Conservation (phyloP, 495 filamentous ascomycete species). For the Paragyromitra xinjiangensis region DNA sequence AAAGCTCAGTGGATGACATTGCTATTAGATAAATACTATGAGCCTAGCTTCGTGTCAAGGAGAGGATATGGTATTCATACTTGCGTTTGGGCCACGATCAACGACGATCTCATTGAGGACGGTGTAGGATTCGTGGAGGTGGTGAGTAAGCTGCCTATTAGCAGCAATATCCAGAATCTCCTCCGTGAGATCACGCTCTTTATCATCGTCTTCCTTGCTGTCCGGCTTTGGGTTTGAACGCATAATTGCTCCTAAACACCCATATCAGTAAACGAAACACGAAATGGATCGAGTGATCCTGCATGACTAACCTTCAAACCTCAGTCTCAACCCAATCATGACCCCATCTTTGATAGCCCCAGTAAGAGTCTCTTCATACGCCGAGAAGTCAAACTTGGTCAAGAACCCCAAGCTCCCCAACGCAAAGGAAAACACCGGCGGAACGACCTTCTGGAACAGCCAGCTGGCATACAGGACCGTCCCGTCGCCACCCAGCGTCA, state of each 20-base stretch:
- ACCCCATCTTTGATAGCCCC: conserved; percentile 92
- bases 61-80: conserved; percentile 73
- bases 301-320: conserved; percentile 77
- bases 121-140: conserved; percentile 77
- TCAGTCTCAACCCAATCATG: conserved; percentile 94
- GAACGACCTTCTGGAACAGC: conserved; percentile 93
- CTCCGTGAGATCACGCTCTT: conserved; percentile 30
- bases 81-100: conserved; percentile 90
- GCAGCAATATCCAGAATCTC: conserved; percentile 51
- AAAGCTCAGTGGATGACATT: conserved; percentile 70
- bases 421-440: conserved; percentile 87
- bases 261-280: conserved; percentile 62
- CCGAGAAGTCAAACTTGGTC: conserved; percentile 87
- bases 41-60: background rate
- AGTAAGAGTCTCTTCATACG: conserved; percentile 82
- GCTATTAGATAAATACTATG: conserved; percentile 32
- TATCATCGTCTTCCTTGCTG: background rate
- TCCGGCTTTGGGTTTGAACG: conserved; percentile 32
- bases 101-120: conserved; percentile 98
- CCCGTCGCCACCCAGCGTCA: conserved; percentile 91
- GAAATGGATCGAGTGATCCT: conserved; percentile 28
- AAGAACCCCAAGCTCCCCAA: conserved; percentile 90
- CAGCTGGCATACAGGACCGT: conserved; percentile 92
- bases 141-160: conserved; percentile 47
- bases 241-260: conserved; percentile 62